Percentiles rank a stretch among this genome's conserved stretches.
Evolutionary conservation across 108 stramenopile species (phyloP).

Genomic region (Stephanodiscus triporus): DNA sequence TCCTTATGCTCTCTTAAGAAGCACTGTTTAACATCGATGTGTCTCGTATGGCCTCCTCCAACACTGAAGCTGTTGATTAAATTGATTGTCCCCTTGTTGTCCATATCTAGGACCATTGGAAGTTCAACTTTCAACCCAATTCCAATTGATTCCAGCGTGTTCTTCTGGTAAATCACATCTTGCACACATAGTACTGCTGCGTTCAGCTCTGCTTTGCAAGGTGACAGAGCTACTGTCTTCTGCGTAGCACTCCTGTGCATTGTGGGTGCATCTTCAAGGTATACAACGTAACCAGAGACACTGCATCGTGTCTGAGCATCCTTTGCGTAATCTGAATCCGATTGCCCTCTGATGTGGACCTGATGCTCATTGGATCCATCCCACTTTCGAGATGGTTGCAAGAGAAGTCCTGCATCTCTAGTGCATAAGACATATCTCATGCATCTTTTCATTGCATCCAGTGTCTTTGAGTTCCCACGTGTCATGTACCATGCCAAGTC

Average conservation of each 20-base stretch:
- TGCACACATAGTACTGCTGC: conserved; percentile 53
- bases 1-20: conserved; percentile 24
- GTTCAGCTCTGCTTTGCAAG: conserved; percentile 47
- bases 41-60: conserved; percentile 1
- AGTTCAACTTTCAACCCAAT: conserved; percentile 43
- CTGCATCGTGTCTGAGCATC: conserved; percentile 24
- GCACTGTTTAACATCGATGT: background rate
- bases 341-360: conserved; percentile 23
- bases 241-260: conserved; percentile 36
- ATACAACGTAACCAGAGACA: conserved; percentile 18
- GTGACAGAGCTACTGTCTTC: no score
- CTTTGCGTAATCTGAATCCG: no score
- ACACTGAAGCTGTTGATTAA: conserved; percentile 14
- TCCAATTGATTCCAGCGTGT: conserved; percentile 21
- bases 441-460: background rate
- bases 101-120: conserved; percentile 51
- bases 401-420: conserved; percentile 28
- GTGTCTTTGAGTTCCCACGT: background rate
- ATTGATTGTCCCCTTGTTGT: conserved; percentile 49
- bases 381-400: no score
- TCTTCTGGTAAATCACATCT: no score
- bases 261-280: conserved; percentile 28
- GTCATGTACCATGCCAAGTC: conserved; percentile 38
- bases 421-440: no score
- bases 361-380: conserved; percentile 25